Conservation (phyloP, 148 eudicot species). For the Camellia sinensis region DNA sequence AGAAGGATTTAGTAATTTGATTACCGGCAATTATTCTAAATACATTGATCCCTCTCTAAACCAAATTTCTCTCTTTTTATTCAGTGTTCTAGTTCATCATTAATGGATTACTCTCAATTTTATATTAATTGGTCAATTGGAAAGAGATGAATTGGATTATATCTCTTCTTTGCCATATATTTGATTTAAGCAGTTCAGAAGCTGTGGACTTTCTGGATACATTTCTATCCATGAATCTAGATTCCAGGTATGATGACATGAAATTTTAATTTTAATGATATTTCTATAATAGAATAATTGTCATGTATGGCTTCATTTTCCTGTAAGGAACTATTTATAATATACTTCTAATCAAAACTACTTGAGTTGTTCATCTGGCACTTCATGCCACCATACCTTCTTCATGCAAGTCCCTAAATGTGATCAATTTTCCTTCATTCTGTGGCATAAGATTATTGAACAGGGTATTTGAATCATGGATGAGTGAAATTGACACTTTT, state of each 20-base stretch:
- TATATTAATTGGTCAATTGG: not conserved
- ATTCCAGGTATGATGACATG: conserved; percentile 47
- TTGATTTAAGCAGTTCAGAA: conserved; percentile 55
- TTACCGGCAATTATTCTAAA: not conserved
- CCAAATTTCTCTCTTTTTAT: not conserved
- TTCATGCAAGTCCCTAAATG: not conserved
- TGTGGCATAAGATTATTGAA: not conserved
- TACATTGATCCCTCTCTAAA: not conserved
- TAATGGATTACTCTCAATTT: not conserved
- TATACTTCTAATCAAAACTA: not conserved
- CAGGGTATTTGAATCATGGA: not conserved
- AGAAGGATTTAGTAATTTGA: not conserved
- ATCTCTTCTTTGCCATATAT: conserved; percentile 35
- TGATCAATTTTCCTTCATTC: not conserved
- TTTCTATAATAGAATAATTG: not conserved
- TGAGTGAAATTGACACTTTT: not conserved
- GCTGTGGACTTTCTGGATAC: conserved; percentile 73
- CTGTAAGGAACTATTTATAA: not conserved
- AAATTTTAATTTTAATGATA: not conserved
- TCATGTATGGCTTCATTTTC: not conserved
- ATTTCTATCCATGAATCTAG: conserved; percentile 82
- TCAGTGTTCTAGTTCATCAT: not conserved
- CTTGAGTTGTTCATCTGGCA: not conserved
- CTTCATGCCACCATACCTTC: not conserved
- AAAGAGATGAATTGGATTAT: not conserved